phyloP scores from a whole-genome alignment of 495 filamentous ascomycete species.

The Tuber aestivum region DNA sequence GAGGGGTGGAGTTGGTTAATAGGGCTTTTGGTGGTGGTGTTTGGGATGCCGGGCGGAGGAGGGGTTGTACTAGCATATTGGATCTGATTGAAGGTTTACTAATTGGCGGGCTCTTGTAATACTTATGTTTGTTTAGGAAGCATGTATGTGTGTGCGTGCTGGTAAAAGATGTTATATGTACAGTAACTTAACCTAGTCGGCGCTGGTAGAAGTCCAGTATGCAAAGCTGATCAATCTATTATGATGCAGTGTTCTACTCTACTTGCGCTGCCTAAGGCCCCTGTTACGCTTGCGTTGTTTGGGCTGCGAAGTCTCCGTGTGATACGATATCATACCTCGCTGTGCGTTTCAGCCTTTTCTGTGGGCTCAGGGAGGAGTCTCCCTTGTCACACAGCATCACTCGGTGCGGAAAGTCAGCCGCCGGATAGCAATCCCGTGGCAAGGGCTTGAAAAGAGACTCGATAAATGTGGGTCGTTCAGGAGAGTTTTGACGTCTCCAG shows the following conservation, averaged over 20 bases:
- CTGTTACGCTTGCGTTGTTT: neutral
- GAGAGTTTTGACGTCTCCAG: neutral
- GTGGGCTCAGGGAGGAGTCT: neutral
- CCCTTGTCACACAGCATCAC: neutral
- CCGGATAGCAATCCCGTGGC: neutral
- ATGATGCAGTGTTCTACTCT: neutral
- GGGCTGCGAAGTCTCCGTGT: neutral
- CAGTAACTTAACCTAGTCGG: neutral
- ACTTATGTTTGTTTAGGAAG: neutral
- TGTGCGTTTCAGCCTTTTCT: neutral
- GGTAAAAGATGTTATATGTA: neutral
- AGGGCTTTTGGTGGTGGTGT: neutral
- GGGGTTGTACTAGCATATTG: neutral
- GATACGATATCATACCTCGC: neutral
- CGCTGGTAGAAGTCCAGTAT: neutral
- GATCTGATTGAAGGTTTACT: neutral
- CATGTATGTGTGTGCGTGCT: neutral
- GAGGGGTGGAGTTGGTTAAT: neutral
- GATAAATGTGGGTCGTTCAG: neutral
- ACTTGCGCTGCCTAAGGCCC: neutral
- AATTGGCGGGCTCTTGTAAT: neutral
- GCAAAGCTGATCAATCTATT: neutral
- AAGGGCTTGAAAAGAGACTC: neutral
- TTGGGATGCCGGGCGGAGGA: neutral
- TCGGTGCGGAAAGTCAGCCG: neutral